Conservation (phyloP, 139 green algal species). For the Chlamydomonas applanata region DNA sequence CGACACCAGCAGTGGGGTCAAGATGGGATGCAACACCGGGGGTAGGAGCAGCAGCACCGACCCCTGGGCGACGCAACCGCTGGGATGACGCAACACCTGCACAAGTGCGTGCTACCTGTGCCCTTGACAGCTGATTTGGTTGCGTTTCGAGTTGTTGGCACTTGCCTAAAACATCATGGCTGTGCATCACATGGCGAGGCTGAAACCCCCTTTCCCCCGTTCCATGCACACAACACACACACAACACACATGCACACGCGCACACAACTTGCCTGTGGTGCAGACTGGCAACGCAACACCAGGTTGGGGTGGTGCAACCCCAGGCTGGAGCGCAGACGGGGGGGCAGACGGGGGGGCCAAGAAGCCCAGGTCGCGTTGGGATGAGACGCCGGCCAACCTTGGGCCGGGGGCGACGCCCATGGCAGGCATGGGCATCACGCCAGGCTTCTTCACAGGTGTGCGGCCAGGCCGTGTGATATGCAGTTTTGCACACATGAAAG, state of each 20-base stretch:
- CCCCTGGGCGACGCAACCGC: conserved; percentile 53
- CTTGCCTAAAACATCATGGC: too few species aligned
- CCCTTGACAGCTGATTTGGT: too few species aligned
- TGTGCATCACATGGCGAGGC: too few species aligned
- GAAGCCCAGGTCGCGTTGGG: conserved; percentile 76
- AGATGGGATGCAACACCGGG: conserved; percentile 78
- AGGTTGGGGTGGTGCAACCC: conserved; percentile 26
- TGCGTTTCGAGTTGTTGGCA: too few species aligned
- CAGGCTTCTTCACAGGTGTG: conserved; percentile 43
- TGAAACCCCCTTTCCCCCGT: too few species aligned
- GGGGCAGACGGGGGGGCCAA: conserved; percentile 30
- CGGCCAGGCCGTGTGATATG: too few species aligned
- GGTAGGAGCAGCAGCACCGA: conserved; percentile 18
- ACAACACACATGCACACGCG: too few species aligned
- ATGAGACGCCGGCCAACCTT: conserved; percentile 73
- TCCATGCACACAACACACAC: too few species aligned
- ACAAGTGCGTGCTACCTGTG: conserved; percentile 15
- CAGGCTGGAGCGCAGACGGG: conserved; percentile 29
- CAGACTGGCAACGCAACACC: conserved; percentile 12
- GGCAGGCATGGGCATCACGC: conserved; percentile 48
- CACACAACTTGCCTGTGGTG: background rate
- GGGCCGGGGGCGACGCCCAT: conserved; percentile 39
- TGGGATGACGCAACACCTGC: conserved; percentile 70
- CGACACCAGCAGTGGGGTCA: conserved; percentile 61
- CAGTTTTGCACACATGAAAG: too few species aligned